Conservation (phyloP, 371 early-diverging fungal species). For the Mucor piriformis region DNA sequence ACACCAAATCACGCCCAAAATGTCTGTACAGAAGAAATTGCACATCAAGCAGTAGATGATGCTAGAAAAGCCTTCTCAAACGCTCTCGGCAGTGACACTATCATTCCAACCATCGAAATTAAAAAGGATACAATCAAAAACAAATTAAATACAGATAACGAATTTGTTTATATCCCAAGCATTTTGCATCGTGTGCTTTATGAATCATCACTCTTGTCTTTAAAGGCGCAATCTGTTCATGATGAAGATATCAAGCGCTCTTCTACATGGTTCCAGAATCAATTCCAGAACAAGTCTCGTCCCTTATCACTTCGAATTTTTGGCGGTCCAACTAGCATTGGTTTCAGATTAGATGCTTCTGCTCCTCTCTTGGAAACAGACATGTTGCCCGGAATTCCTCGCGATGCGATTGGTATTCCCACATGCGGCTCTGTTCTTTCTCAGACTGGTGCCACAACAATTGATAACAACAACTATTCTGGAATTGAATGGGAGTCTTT, state of each 20-base stretch:
- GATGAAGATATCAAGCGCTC: slow-evolving; percentile 56
- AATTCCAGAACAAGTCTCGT: slow-evolving; percentile 15
- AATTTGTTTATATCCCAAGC: slow-evolving; percentile 64
- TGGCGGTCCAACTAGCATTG: slow-evolving; percentile 46
- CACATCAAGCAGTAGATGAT: slow-evolving; percentile 65
- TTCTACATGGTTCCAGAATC: slow-evolving; percentile 26
- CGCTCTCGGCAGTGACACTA: slow-evolving; percentile 21
- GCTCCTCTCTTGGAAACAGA: slow-evolving; percentile 31
- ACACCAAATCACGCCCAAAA: slow-evolving; percentile 60
- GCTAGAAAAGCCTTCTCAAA: slow-evolving; percentile 58
- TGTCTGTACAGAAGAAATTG: slow-evolving; percentile 63
- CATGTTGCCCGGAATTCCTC: slow-evolving; percentile 35
- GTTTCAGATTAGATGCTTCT: slow-evolving; percentile 33
- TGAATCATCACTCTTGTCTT: slow-evolving; percentile 64
- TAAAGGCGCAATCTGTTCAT: slow-evolving; percentile 55
- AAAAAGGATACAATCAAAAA: slow-evolving; percentile 8
- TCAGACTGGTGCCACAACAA: slow-evolving; percentile 47
- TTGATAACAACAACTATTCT: slow-evolving; percentile 14
- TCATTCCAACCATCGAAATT: slow-evolving; percentile 28
- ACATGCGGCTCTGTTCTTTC: slow-evolving; percentile 54
- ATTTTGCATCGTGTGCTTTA: slow-evolving; percentile 70
- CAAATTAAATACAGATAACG: slow-evolving; percentile 19
- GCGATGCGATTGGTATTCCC: slow-evolving; percentile 43
- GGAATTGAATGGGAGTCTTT: slow-evolving; percentile 28
- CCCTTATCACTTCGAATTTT: slow-evolving; percentile 42